Evolutionary conservation across 352 stramenopile species (phyloP), one percentile per base, ranked within the genome.

Genomic region (Pythium scleroteichum): DNA sequence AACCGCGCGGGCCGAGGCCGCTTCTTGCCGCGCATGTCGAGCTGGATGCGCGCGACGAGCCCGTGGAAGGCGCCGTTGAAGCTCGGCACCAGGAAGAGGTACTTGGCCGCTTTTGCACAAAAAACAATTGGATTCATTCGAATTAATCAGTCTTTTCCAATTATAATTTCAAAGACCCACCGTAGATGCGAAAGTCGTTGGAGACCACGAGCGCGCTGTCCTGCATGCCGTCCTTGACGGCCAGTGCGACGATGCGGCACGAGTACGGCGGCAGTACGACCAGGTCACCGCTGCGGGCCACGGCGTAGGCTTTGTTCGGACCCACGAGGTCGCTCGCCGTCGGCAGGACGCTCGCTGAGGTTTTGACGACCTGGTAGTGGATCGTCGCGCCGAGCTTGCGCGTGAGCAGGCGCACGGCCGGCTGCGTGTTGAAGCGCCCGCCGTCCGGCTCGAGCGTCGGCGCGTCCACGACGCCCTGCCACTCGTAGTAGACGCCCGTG

Each of bases 21-120:
- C 45, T 94, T 94, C 47, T 88, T 90, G 24, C 82, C 82, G 26
- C 83, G 81, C 22, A 89, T 73, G 38, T 92, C 84, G 1, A 94
- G 62, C 56, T 92, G 72, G 17, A 94, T 74, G 6, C 79, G 78
- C 7, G 71, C 71, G 13, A 94, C 78, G 24, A 63, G 53, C 22
- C 84, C 84, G 56, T 94, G 84, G 57, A 82, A 94, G 4, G 66
- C 61, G 6, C 73, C 71, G 48, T 92, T 90, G 55, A 91, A 94
- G 35, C 76, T 81, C 4, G 84, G 84, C 0, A 91, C 71, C 7
- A 94, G 52, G 41, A 85, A 94, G 23, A 74, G 61, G 51, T 89
- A 94, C 54, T 90, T 88, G 12, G 80, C 72, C 17, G 84, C 84
- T 94, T 45, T 24, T 14, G 1, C 7, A 19, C 20, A 20, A 16